Conservation (phyloP, 768 basidiomycete species). For the Leccinum longicurvipes region DNA sequence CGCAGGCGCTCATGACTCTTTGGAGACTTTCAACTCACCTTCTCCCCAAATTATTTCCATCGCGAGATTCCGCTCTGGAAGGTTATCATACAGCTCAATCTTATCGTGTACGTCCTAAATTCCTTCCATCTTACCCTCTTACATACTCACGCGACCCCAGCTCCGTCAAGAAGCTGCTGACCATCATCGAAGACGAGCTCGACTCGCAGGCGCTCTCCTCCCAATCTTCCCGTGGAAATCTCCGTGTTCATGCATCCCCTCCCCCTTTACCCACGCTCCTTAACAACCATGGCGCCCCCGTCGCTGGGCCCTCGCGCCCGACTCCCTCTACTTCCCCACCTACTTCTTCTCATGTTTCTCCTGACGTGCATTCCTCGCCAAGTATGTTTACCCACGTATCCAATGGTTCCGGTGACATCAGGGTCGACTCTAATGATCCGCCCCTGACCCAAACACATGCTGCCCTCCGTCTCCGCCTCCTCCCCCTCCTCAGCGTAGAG, state of each 20-base stretch:
- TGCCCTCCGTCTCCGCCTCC: constrained; percentile 37
- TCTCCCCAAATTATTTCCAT: constrained; percentile 59
- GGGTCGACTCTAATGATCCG: constrained; percentile 3
- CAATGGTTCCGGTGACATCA: neutral
- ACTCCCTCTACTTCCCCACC: neutral
- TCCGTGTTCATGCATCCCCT: constrained; percentile 31
- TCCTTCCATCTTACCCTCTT: neutral
- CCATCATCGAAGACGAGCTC: constrained; percentile 45
- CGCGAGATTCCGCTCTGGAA: constrained; percentile 58
- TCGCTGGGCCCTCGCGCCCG: neutral
- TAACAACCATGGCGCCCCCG: neutral
- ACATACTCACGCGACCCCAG: constrained; percentile 28
- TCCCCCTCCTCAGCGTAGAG: constrained; percentile 56
- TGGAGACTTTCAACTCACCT: constrained; percentile 65
- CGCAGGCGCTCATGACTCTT: neutral
- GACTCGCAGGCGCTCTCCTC: constrained; percentile 28
- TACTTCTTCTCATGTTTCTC: neutral
- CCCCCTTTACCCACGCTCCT: constrained; percentile 2
- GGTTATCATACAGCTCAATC: constrained; percentile 64
- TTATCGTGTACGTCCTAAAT: constrained; percentile 47
- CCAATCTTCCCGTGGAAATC: constrained; percentile 1
- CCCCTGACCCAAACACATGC: constrained; percentile 22
- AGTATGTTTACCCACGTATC: neutral
- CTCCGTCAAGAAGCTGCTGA: constrained; percentile 55
- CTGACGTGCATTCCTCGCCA: neutral